Percentiles rank a stretch among this genome's conserved stretches.
Conservation (phyloP, 2,329 filamentous ascomycete genomes). For the Fusarium musae region DNA sequence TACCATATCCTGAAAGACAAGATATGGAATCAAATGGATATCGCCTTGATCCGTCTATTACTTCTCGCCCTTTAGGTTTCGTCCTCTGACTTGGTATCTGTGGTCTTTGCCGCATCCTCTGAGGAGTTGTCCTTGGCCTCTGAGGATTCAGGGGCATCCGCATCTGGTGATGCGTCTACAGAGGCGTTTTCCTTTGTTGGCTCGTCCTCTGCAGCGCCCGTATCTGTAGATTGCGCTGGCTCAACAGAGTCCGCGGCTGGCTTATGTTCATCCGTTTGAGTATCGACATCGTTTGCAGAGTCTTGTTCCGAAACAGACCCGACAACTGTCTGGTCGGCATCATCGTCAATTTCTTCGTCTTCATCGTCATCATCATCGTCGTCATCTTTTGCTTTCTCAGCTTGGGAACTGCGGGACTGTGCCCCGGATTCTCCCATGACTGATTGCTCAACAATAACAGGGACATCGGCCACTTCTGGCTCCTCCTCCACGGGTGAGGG, state of each 20-base stretch:
- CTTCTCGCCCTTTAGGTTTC: conserved; percentile 24
- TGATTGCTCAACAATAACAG: conserved; percentile 55
- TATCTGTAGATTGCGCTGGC: conserved; percentile 31
- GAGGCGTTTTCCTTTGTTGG: not conserved
- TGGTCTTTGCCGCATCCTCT: conserved; percentile 13
- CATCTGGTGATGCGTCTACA: conserved; percentile 1
- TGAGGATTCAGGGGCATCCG: not conserved
- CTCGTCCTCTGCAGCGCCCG: conserved; percentile 31
- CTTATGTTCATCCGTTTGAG: conserved; percentile 2
- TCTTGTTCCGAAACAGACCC: conserved; percentile 37
- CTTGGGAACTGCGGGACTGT: not conserved
- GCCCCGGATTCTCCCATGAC: conserved; percentile 34
- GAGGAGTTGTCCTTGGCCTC: conserved; percentile 12
- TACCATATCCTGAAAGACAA: conserved; percentile 3
- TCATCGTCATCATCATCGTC: conserved; percentile 12
- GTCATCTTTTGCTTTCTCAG: conserved; percentile 22
- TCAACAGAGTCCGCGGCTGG: conserved; percentile 14
- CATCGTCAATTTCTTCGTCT: conserved; percentile 18
- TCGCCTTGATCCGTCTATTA: conserved; percentile 12
- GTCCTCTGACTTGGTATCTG: conserved; percentile 1
- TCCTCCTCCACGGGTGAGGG: conserved; percentile 70
- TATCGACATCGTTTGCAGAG: conserved; percentile 11
- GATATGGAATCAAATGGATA: conserved; percentile 11
- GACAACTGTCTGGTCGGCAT: conserved; percentile 43
- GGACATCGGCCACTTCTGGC: conserved; percentile 54